A percentile compares a stretch with the other conserved stretches of the same genome.
Conservation (phyloP, 1,284 basidiomycete species). For the Rhodotorula mucilaginosa region DNA sequence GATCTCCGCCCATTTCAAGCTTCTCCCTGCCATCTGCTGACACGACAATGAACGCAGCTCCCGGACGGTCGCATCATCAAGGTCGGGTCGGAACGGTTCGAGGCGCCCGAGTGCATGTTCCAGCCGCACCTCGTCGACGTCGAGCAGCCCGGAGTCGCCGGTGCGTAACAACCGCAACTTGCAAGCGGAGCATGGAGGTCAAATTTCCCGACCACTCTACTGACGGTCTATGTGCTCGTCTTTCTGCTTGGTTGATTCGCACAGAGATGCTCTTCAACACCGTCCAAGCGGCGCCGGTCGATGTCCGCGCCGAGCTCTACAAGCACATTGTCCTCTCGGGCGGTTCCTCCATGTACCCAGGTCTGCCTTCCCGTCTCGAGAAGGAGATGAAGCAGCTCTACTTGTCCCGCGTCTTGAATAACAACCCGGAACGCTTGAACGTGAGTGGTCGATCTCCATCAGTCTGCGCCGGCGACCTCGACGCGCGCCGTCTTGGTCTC, state of each 20-base stretch:
- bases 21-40: background rate
- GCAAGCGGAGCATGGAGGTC: too few species aligned
- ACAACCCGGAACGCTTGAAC: slow-evolving; percentile 81
- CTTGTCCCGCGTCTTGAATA: slow-evolving; percentile 78
- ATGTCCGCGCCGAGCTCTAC: slow-evolving; percentile 87
- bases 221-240: background rate
- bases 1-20: background rate
- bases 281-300: slow-evolving; percentile 87
- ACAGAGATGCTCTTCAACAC: slow-evolving; percentile 94
- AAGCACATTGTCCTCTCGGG: slow-evolving; percentile 98
- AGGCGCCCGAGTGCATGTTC: slow-evolving; percentile 99
- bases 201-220: too few species aligned
- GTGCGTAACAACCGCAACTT: slow-evolving; percentile 50
- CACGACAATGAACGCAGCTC: slow-evolving; percentile 57
- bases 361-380: slow-evolving; percentile 90
- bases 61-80: slow-evolving; percentile 96
- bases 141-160: slow-evolving; percentile 94
- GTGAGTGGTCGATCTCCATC: background rate
- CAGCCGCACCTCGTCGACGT: slow-evolving; percentile 97
- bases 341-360: slow-evolving; percentile 98
- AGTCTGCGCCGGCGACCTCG: too few species aligned
- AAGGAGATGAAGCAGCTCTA: slow-evolving; percentile 99
- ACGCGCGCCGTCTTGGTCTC: too few species aligned
- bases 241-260: background rate
- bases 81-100: slow-evolving; percentile 97